phyloP scores from a whole-genome alignment of 805 yeast genomes.

The Blastobotrys attinorum region DNA sequence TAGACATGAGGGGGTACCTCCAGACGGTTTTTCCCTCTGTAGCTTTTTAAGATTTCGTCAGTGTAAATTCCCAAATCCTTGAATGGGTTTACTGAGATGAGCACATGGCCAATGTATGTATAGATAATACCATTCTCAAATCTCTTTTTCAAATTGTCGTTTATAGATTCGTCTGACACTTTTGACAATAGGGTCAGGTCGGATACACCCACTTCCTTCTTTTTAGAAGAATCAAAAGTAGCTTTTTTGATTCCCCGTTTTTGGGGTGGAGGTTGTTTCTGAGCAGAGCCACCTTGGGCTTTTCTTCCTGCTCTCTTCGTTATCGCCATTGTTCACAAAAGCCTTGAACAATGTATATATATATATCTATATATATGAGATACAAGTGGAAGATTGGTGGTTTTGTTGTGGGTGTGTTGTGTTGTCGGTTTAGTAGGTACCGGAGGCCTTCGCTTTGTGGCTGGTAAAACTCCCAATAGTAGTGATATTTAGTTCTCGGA shows the following conservation, averaged over 20 bases:
- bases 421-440: neutral
- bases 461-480: neutral
- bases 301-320: conserved; percentile 64
- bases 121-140: conserved; percentile 86
- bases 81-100: conserved; percentile 95
- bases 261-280: conserved; percentile 34
- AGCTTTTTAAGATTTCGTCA: conserved; percentile 60
- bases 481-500: too few species aligned
- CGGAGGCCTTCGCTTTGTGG: neutral
- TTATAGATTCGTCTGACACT: conserved; percentile 86
- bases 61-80: conserved; percentile 94
- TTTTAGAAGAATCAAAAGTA: conserved; percentile 76
- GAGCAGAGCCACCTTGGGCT: conserved; percentile 47
- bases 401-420: neutral
- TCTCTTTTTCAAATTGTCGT: conserved; percentile 81
- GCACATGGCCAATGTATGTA: conserved; percentile 34
- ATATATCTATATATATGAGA: neutral
- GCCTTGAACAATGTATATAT: too few species aligned
- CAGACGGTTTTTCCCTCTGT: conserved; percentile 84
- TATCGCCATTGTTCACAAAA: conserved; percentile 52
- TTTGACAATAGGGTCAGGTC: conserved; percentile 84
- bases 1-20: conserved; percentile 95
- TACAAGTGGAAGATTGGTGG: neutral
- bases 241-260: conserved; percentile 71
- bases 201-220: conserved; percentile 97